These are phyloP conservation scores for Stipa capillata DNA, from an alignment of 176 grass and related monocot genomes.

Conservation along the genomic window DNA sequence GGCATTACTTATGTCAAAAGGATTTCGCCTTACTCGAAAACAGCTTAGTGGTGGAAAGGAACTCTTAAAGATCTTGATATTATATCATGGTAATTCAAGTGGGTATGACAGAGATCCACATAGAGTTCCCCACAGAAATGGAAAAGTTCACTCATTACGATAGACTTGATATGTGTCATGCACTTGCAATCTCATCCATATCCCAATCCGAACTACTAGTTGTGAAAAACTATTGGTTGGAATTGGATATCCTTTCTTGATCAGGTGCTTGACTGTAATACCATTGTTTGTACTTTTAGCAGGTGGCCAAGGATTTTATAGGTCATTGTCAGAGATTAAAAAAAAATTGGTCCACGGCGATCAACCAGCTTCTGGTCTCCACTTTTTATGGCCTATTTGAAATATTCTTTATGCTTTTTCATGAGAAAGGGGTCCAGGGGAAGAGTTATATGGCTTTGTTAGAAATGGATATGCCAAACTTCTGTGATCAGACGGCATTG, in stretches of 20 bases:
- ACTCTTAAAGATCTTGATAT: neutral
- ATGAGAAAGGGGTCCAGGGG: neutral
- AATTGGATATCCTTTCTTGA: neutral
- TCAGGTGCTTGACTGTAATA: constrained; percentile 23
- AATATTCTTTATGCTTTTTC: neutral
- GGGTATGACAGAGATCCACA: constrained; percentile 34
- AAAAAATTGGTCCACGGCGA: neutral
- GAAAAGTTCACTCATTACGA: constrained; percentile 2
- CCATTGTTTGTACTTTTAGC: constrained; percentile 1
- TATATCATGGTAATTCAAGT: constrained; percentile 1
- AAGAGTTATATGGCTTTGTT: neutral
- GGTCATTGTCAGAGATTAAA: neutral
- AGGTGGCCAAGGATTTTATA: neutral
- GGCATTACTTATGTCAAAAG: neutral
- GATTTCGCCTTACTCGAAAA: neutral
- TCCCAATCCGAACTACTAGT: neutral
- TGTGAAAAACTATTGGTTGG: neutral
- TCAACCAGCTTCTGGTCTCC: neutral
- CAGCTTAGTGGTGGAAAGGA: neutral
- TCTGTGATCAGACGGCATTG: neutral
- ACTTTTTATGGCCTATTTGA: neutral
- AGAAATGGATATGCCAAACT: neutral
- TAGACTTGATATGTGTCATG: constrained; percentile 3
- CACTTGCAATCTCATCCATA: neutral
- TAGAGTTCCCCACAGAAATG: constrained; percentile 8